phyloP scores from a whole-genome alignment of 805 yeast genomes.

The Naumovozyma dairenensis region DNA sequence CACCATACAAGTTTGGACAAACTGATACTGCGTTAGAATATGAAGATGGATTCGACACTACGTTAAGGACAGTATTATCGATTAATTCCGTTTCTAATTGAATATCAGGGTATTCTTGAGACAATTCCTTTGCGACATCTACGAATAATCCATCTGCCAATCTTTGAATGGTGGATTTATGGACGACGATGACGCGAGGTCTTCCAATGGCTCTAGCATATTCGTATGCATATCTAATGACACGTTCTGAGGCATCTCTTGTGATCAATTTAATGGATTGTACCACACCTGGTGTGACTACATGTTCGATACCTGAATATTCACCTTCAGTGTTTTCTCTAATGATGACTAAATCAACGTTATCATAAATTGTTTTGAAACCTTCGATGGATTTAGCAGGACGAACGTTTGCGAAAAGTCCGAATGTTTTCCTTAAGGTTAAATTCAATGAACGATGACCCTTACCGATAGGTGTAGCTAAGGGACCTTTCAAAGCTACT shows the following conservation, averaged over 20 bases:
- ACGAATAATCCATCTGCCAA: constrained; percentile 96
- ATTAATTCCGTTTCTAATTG: constrained; percentile 76
- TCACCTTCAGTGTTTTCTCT: constrained; percentile 99
- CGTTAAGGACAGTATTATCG: constrained; percentile 88
- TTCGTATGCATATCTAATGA: constrained; percentile 93
- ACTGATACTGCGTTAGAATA: constrained; percentile 85
- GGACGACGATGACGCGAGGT: constrained; percentile 87
- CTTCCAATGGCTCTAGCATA: constrained; percentile 83
- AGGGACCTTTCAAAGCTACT: constrained; percentile 95
- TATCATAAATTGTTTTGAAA: constrained; percentile 68
- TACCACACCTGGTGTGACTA: constrained; percentile 95
- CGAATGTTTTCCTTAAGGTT: constrained; percentile 94
- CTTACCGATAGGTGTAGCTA: constrained; percentile 97
- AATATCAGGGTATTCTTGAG: constrained; percentile 86
- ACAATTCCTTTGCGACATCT: constrained; percentile 79
- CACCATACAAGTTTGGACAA: constrained; percentile 99
- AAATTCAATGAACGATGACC: constrained; percentile 97
- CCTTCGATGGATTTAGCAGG: constrained; percentile 93
- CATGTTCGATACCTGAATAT: constrained; percentile 98
- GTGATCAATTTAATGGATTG: constrained; percentile 97
- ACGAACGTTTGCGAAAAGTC: constrained; percentile 92
- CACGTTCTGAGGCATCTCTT: constrained; percentile 91
- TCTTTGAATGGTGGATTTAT: constrained; percentile 98
- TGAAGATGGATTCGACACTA: constrained; percentile 77
- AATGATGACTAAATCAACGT: constrained; percentile 90